Evolutionary conservation across 176 grass and related monocot genomes (phyloP), one percentile per base, ranked within the genome.

Genomic region (Zoysia japonica): DNA sequence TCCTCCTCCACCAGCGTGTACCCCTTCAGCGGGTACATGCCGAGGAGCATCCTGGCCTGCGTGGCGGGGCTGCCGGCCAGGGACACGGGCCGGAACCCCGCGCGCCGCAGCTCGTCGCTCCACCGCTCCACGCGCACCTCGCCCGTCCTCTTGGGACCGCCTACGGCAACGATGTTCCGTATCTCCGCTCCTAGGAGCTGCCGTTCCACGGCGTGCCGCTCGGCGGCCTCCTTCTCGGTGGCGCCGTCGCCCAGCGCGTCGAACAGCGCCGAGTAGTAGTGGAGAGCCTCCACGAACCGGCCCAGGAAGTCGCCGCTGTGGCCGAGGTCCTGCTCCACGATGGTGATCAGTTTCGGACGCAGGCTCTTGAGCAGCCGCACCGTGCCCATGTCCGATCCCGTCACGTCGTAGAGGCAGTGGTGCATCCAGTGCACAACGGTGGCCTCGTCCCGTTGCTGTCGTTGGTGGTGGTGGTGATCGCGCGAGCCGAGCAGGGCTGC

Each of bases 391-490:
- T 97, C 91, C 14, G 94, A 97, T 40, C 94, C 91, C 43, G 94
- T 97, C 39, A 92, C 87, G 74, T 97, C 94, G 80, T 94, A 97
- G 3, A 97, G 87, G 77, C 85, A 89, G 72, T 97, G 94, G 67
- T 97, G 89, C 91, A 97, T 97, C 94, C 94, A 97, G 71, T 97
- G 89, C 69, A 97, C 94, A 9, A 94, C 87, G 9, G 85, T 94
- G 40, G 85, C 87, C 72, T 92, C 91, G 44, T 66, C 64, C 2
- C 14, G 6, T 43, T 0, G 14, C 6, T 7, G 43, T 0, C 14
- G 19, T 11, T 19, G 20, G 12, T 51, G 13, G n/a, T 11, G 45
- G 28, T 46, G 70, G 80, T 81, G 70, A 47, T 47, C 45, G 75
- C 81, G 86, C 74, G 78, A 62, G 14, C 80, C 89, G 59, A 94